Evolutionary conservation across 805 yeast genomes (phyloP).

Genomic region (Wickerhamiella slavikovae): DNA sequence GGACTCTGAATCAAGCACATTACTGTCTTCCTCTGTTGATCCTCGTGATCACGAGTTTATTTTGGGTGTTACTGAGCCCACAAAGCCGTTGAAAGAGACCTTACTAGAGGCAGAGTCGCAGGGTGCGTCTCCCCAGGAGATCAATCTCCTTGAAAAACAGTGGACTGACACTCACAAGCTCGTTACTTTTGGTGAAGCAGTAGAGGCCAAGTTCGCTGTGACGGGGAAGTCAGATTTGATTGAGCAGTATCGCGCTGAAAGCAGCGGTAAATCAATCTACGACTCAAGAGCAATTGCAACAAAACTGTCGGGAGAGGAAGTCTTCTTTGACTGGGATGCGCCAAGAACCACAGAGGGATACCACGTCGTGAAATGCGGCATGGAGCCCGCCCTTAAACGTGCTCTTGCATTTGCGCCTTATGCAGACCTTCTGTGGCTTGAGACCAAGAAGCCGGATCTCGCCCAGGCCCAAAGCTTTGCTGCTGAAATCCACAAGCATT

Average conservation of each 20-base stretch:
- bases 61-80: slow-evolving; percentile 25
- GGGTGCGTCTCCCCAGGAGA: slow-evolving; percentile 20
- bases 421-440: slow-evolving; percentile 41
- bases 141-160: slow-evolving; percentile 23
- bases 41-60: slow-evolving; percentile 37
- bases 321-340: slow-evolving; percentile 37
- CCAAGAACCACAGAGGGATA: slow-evolving; percentile 40
- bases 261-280: slow-evolving; percentile 16
- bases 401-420: slow-evolving; percentile 35
- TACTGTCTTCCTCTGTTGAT: slow-evolving; percentile 31
- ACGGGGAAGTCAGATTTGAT: slow-evolving; percentile 16
- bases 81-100: slow-evolving; percentile 26
- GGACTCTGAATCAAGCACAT: slow-evolving; percentile 34
- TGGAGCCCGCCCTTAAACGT: slow-evolving; percentile 34
- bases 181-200: slow-evolving; percentile 32
- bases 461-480: slow-evolving; percentile 30
- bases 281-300: slow-evolving; percentile 14
- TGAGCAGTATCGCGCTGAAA: slow-evolving; percentile 13
- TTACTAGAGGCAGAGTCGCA: slow-evolving; percentile 23
- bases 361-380: slow-evolving; percentile 28
- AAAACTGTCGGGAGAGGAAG: slow-evolving; percentile 15
- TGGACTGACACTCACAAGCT: slow-evolving; percentile 27
- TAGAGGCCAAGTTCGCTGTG: slow-evolving; percentile 15
- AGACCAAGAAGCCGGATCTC: slow-evolving; percentile 38
- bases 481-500: slow-evolving; percentile 23